Evolutionary conservation across 2,329 filamentous ascomycete genomes (phyloP), one percentile per base, ranked within the genome.

Genomic region (Lasiodiplodia gonubiensis): DNA sequence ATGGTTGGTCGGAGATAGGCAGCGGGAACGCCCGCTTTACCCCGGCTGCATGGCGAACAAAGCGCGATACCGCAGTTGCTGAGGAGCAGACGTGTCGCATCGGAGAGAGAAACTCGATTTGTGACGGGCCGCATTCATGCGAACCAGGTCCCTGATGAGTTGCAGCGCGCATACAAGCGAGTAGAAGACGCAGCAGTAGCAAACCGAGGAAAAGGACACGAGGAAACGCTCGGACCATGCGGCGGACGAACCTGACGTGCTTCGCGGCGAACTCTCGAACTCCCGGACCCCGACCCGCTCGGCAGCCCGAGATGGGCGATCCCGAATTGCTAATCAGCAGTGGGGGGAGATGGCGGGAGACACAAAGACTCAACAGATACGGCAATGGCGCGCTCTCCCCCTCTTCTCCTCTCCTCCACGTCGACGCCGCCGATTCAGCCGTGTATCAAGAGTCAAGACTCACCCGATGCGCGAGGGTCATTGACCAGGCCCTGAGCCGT

Each of bases 281-380:
- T 25, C 42, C 42, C 57, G 33, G 16, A 46, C 21, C 30, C 52
- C 53, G 14, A 27, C 23, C 51, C 51, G 23, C 51, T 25, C 51
- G 39, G 51, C 25, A 53, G 52, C 52, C 42, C 53, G 53, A 55
- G 39, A 25, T 27, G 16, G 30, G 39, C 30, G 25, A 49, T 60
- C 57, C 57, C 57, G 57, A 48, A 60, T 60, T 60, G 57, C 57
- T 60, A 60, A 60, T 60, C 57, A 49, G 25, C 49, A 52, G 55
- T 16, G 33, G 55, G 21, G 35, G 39, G 39, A 18, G 12, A 60
- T n/a, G 37, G 35, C 18, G 53, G n/a, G 42, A 37, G 33, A 2
- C 12, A 23, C 12, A 10, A 18, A 25, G 11, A 14, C 21, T 18
- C 21, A 4, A 27, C 35, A 11, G 33, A 21, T 25, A 27, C 54